Percentiles rank a stretch among this genome's conserved stretches.
These are phyloP conservation scores for Alternaria panax DNA, from an alignment of 2,329 filamentous ascomycete species.

Conservation along the genomic window DNA sequence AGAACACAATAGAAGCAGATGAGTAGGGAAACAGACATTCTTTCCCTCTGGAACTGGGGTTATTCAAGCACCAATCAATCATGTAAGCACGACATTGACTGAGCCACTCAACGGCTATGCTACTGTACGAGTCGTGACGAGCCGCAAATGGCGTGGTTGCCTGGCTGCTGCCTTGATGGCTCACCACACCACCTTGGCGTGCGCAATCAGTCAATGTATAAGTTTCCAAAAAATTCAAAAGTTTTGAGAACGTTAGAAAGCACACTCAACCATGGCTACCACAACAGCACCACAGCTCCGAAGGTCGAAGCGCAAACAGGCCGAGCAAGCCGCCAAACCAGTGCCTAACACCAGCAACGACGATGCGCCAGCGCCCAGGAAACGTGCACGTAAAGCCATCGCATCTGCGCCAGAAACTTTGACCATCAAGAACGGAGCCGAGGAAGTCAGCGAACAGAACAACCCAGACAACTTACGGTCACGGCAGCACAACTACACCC, in stretches of 20 bases:
- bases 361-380: not conserved
- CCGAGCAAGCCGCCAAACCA: not conserved
- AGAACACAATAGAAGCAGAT: too few species aligned
- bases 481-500: not conserved
- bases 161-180: constrained; percentile 10
- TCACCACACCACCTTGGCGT: not conserved
- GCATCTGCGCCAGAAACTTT: not conserved
- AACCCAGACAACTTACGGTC: not conserved
- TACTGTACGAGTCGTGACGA: too few species aligned
- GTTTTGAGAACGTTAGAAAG: accelerated
- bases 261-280: not conserved
- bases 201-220: not conserved
- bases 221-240: not conserved
- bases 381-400: constrained; percentile 2
- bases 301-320: constrained; percentile 7
- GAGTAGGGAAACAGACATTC: too few species aligned
- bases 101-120: too few species aligned
- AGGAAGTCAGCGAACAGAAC: not conserved
- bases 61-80: too few species aligned
- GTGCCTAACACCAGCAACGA: not conserved
- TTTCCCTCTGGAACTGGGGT: too few species aligned
- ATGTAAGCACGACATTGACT: too few species aligned
- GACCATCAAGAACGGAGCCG: not conserved
- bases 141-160: too few species aligned
- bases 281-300: not conserved